Percentiles rank a stretch among this genome's conserved stretches.
These are phyloP conservation scores for Fragaria ananassa DNA, from an alignment of 306 rosid species.

Conservation along the genomic window DNA sequence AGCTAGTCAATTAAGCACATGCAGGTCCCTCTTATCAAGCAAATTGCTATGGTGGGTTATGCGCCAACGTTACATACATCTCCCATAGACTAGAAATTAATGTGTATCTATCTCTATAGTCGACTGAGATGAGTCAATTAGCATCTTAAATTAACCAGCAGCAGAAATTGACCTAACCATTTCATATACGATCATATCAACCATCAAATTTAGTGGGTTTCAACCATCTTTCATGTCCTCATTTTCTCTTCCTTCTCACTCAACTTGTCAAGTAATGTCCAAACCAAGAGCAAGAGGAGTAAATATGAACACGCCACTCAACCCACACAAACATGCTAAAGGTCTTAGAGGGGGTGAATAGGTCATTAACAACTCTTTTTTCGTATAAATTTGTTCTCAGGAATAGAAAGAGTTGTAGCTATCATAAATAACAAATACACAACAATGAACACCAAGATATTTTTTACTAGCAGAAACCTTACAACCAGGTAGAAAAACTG, in stretches of 20 bases:
- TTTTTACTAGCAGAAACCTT: too few relatives aligned
- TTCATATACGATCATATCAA: not conserved
- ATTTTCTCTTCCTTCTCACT: not conserved
- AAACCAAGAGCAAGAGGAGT: too few relatives aligned
- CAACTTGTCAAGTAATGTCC: not conserved
- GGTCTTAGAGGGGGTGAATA: too few relatives aligned
- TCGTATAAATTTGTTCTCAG: too few relatives aligned
- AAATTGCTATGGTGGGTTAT: not conserved
- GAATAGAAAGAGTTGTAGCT: too few relatives aligned
- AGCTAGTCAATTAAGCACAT: not conserved
- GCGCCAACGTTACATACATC: not conserved
- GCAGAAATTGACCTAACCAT: not conserved
- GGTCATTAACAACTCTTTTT: too few relatives aligned
- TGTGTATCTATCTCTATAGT: not conserved
- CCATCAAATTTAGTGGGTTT: not conserved
- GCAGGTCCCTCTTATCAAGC: not conserved
- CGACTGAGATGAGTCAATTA: not conserved
- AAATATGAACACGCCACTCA: too few relatives aligned
- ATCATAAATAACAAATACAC: too few relatives aligned
- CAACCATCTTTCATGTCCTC: not conserved
- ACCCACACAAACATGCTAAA: not conserved
- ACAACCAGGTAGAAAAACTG: too few relatives aligned
- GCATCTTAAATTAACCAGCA: not conserved
- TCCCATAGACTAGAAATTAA: not conserved
- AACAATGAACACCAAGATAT: too few relatives aligned